phyloP scores from a whole-genome alignment of 768 basidiomycete genomes.

The Sporobolomyces roseus region DNA sequence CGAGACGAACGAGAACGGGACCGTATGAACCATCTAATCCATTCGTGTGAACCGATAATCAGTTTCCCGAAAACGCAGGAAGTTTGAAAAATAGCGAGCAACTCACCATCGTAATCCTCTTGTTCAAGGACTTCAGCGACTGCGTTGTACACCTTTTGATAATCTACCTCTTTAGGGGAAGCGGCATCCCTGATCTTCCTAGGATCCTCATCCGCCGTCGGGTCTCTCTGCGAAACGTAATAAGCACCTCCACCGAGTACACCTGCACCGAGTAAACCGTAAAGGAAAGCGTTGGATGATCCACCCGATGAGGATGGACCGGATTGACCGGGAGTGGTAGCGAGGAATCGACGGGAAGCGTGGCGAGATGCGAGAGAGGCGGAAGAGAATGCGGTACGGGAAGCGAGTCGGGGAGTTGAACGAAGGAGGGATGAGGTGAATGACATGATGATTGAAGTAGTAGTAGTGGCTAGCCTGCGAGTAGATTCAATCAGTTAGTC shows the following conservation, averaged over 20 bases:
- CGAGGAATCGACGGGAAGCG: constrained; percentile 15
- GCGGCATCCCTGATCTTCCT: constrained; percentile 61
- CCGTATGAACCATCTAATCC: constrained; percentile 70
- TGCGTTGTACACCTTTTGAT: constrained; percentile 90
- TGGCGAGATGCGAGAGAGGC: background rate
- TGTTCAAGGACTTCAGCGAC: constrained; percentile 59
- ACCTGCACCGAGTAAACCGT: constrained; percentile 57
- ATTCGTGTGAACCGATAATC: constrained; percentile 21
- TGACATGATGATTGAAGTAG: constrained; percentile 32
- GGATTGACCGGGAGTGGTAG: constrained; percentile 3
- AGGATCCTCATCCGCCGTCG: constrained; percentile 56
- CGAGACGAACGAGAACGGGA: constrained; percentile 45
- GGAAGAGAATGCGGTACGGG: constrained; percentile 13
- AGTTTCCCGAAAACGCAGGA: background rate
- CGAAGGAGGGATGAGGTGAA: constrained; percentile 31
- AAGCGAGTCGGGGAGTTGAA: constrained; percentile 25
- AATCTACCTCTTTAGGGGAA: constrained; percentile 78
- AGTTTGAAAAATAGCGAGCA: background rate
- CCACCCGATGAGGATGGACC: background rate
- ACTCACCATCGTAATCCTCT: constrained; percentile 77
- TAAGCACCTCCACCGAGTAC: constrained; percentile 66
- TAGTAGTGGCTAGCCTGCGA: too few species aligned
- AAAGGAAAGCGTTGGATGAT: constrained; percentile 22
- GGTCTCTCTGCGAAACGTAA: constrained; percentile 54
- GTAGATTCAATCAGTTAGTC: too few species aligned